Conservation (phyloP, 1,284 basidiomycete genomes). For the Naganishia cerealis region DNA sequence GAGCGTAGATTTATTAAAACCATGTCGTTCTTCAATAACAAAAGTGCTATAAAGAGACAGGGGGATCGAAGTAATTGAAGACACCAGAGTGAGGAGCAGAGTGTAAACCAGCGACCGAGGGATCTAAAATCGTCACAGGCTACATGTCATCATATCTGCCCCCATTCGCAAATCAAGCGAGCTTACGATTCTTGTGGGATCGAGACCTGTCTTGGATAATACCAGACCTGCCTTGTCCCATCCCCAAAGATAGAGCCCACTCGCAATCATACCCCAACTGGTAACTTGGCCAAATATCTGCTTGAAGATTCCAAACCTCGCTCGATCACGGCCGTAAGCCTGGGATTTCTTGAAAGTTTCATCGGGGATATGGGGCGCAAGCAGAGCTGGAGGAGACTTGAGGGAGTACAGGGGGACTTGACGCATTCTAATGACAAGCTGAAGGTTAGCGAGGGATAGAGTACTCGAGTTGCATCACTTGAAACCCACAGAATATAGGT, state of each 20-base stretch:
- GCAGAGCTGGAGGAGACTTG: conserved; percentile 70
- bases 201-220: conserved; percentile 58
- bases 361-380: conserved; percentile 69
- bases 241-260: conserved; percentile 68
- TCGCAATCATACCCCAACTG: conserved; percentile 70
- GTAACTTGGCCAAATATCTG: conserved; percentile 71
- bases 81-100: conserved; percentile 66
- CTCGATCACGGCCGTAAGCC: conserved; percentile 85
- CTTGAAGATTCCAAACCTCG: conserved; percentile 74
- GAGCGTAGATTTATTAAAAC: conserved; percentile 91
- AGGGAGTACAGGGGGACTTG: conserved; percentile 83
- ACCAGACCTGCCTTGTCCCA: conserved; percentile 49
- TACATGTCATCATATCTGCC: conserved; percentile 19
- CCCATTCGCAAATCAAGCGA: conserved; percentile 13
- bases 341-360: conserved; percentile 86
- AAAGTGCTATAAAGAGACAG: conserved; percentile 83
- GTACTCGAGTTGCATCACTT: conserved; percentile 19
- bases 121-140: conserved; percentile 60
- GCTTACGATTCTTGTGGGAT: conserved; percentile 44
- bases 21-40: conserved; percentile 89
- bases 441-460: background rate
- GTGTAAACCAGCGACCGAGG: conserved; percentile 78
- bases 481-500: conserved; percentile 70
- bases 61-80: conserved; percentile 69
- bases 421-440: conserved; percentile 60